Evolutionary conservation across 169 alveolate genomes (phyloP).

Genomic region (Plasmodium coatneyi): DNA sequence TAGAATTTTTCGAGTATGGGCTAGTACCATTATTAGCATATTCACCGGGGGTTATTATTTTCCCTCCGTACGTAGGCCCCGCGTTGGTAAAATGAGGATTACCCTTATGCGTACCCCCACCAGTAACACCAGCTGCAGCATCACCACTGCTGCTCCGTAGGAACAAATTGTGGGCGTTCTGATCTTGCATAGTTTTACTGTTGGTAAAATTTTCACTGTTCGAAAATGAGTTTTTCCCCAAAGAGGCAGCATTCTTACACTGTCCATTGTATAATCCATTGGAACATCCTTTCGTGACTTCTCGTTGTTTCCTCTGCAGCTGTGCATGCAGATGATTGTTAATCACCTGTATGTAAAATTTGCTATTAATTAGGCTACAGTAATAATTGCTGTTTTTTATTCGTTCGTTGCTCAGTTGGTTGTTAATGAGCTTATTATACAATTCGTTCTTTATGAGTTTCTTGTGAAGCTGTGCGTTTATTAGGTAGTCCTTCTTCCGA

Average conservation of each 20-base stretch:
- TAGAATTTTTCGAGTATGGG: background rate
- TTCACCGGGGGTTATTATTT: background rate
- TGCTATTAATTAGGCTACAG: slow-evolving; percentile 19
- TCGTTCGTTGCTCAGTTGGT: background rate
- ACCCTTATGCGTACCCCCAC: background rate
- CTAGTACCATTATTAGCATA: background rate
- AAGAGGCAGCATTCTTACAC: background rate
- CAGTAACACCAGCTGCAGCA: background rate
- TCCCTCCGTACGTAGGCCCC: background rate
- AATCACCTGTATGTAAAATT: background rate
- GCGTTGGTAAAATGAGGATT: background rate
- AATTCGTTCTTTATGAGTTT: slow-evolving; percentile 13
- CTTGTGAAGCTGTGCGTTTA: background rate
- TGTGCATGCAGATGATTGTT: slow-evolving; percentile 10
- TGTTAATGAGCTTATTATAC: slow-evolving; percentile 17
- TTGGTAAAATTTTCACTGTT: background rate
- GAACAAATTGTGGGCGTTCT: background rate
- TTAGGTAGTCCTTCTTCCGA: background rate
- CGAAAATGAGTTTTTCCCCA: background rate
- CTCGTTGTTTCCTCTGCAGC: background rate
- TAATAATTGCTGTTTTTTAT: background rate
- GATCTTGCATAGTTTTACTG: background rate
- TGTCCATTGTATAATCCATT: background rate
- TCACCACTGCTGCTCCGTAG: background rate
- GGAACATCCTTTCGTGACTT: background rate